Percentiles rank a stretch among this genome's conserved stretches.
Evolutionary conservation across 139 green algal genomes (phyloP).

Genomic region (Astrephomene gubernaculifera): DNA sequence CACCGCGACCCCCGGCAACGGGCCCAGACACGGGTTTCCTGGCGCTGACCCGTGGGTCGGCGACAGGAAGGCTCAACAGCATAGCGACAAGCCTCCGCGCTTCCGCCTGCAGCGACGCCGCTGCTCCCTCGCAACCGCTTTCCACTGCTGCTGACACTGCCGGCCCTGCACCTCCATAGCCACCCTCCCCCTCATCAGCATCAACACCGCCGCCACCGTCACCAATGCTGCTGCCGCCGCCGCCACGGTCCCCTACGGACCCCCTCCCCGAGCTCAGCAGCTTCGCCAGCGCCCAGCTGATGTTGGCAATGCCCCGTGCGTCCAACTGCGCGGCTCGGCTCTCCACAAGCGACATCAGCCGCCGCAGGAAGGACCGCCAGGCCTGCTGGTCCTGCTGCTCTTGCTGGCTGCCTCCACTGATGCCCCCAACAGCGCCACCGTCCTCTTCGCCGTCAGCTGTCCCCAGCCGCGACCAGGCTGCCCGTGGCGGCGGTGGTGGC

Average conservation of each 20-base stretch:
- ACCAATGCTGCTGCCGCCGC: not conserved
- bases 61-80: not conserved
- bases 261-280: not conserved
- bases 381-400: not conserved
- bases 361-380: not conserved
- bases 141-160: not conserved
- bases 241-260: not conserved
- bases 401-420: not conserved
- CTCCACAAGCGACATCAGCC: not conserved
- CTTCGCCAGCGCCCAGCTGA: slow-evolving; percentile 21
- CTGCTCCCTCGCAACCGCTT: not conserved
- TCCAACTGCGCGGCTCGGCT: not conserved
- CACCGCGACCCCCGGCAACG: too few species aligned
- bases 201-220: not conserved
- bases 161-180: not conserved
- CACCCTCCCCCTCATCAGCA: not conserved
- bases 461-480: not conserved
- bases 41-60: not conserved
- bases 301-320: slow-evolving; percentile 10
- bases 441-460: not conserved
- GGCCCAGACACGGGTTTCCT: not conserved
- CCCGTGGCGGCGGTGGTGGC: not conserved
- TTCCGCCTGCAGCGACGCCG: not conserved
- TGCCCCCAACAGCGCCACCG: not conserved
- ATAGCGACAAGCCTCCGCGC: not conserved